Evolutionary conservation across 208 protist genomes (phyloP).

Genomic region (Leishmania braziliensis): DNA sequence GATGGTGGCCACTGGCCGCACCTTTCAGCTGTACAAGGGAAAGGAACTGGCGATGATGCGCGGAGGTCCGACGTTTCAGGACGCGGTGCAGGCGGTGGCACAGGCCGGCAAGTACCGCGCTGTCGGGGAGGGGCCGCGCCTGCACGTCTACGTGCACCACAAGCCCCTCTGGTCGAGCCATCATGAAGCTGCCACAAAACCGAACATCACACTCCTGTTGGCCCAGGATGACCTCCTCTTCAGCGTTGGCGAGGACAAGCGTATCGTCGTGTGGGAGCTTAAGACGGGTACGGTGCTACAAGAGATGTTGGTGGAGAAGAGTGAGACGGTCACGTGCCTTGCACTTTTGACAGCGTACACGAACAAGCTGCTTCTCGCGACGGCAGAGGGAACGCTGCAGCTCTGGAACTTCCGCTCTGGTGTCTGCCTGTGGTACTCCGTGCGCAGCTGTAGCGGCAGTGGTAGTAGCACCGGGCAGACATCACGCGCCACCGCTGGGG

Average conservation of each 20-base stretch:
- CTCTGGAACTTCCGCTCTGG: constrained; percentile 90
- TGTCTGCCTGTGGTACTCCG: constrained; percentile 65
- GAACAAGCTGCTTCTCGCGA: constrained; percentile 89
- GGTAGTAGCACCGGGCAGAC: neutral
- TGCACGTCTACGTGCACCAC: constrained; percentile 84
- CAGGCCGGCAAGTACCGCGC: constrained; percentile 81
- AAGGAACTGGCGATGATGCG: constrained; percentile 83
- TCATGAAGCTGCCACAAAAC: constrained; percentile 58
- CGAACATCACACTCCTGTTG: constrained; percentile 52
- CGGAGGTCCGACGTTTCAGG: constrained; percentile 71
- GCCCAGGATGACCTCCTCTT: constrained; percentile 86
- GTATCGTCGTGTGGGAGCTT: constrained; percentile 71
- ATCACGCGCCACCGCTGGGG: neutral
- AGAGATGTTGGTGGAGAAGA: constrained; percentile 63
- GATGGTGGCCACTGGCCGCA: constrained; percentile 83
- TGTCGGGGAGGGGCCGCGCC: constrained; percentile 71
- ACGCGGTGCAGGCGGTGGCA: constrained; percentile 65
- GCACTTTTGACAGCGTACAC: constrained; percentile 68
- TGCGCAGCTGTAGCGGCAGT: constrained; percentile 7
- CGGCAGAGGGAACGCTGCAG: constrained; percentile 74
- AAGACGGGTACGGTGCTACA: constrained; percentile 67
- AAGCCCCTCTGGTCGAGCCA: constrained; percentile 73
- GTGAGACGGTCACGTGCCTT: constrained; percentile 57
- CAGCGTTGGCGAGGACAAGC: constrained; percentile 69
- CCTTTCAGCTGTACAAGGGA: constrained; percentile 86